Base-by-base conservation (phyloP, 2,329 filamentous ascomycete genomes). In the Stemphylium beticola region DNA sequence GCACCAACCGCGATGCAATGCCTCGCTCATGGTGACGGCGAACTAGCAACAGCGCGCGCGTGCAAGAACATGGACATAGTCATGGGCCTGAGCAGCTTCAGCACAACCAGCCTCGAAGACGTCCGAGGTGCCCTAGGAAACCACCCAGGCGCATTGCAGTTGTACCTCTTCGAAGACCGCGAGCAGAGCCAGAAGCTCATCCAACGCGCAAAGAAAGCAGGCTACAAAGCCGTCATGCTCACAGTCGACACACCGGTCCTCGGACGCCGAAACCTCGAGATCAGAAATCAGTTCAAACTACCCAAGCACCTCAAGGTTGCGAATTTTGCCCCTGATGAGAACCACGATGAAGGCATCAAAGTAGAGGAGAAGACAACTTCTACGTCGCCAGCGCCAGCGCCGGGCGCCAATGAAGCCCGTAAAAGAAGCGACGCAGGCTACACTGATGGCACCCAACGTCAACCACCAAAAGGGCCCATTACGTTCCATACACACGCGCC, bases 101-200 rank as follows among this genome's bases (percentile, higher is more conserved):
- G 77, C 1, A 79, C 77, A 10, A 73, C 74, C 38, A 71, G 76
- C 10, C 70, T 80, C 15, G 74, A 77, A 41, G 70, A 71, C 11
- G 77, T 80, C 0, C 83, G 83, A 14, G 80, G 81, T 57, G 73
- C 73, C 1, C 70, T 87, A 1, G 61, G 57, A 0, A 45, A 62
- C 1, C 60, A 65, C 18, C 69, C 72, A 0, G 60, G 74, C 9
- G 75, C 73, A 17, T 61, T 75, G 22, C 76, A 78, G 31, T 49
- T 79, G 2, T 79, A 79, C 49, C 82, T 83, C 0, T 75, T 77
- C 6, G 68, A 72, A 38, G 61, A 68, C 26, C 50, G 67, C 0
- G 57, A 53, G 0, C 40, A 62, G 33, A 68, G 62, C 31, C 40
- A 46, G 5, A 61, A 58, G 15, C 37, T 69, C 17, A 67, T 70